Conservation (phyloP, 371 early-diverging fungal species). For the Batkoa obscura region DNA sequence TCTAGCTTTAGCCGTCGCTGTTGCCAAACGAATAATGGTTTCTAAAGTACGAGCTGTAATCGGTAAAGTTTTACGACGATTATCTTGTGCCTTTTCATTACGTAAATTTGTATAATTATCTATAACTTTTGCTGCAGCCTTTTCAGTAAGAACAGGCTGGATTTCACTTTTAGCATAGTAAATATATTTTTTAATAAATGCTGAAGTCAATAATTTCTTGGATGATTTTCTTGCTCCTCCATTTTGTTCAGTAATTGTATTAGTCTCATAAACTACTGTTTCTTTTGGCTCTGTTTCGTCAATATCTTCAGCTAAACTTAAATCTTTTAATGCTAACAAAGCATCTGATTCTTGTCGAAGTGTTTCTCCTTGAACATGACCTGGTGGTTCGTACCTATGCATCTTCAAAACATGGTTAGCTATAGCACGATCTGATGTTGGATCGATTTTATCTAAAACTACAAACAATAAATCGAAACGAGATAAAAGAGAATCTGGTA, state of each 20-base stretch:
- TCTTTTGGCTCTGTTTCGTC: conserved; percentile 59
- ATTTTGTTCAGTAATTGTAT: too few relatives aligned
- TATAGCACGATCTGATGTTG: conserved; percentile 65
- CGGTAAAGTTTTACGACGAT: conserved; percentile 38
- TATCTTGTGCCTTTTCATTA: conserved; percentile 13
- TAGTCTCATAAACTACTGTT: too few relatives aligned
- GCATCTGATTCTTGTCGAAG: too few relatives aligned
- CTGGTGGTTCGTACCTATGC: conserved; percentile 79
- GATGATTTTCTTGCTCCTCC: too few relatives aligned
- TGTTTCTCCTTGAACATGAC: too few relatives aligned
- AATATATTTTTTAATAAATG: conserved; percentile 66
- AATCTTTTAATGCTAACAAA: not conserved
- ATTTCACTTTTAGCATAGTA: conserved; percentile 62
- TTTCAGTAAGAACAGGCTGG: conserved; percentile 42
- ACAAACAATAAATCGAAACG: conserved; percentile 99
- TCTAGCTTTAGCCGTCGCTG: conserved; percentile 96
- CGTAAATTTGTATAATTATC: conserved; percentile 62
- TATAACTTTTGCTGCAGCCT: conserved; percentile 61
- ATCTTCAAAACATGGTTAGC: conserved; percentile 81
- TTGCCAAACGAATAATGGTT: conserved; percentile 95
- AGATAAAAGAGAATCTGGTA: conserved; percentile 92
- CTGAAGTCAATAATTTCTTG: conserved; percentile 39
- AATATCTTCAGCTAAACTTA: conserved; percentile 8
- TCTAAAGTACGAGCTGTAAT: conserved; percentile 98
- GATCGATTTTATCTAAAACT: conserved; percentile 81